Evolutionary conservation across 495 filamentous ascomycete genomes (phyloP).

Genomic region (Talaromyces trachyspermus): DNA sequence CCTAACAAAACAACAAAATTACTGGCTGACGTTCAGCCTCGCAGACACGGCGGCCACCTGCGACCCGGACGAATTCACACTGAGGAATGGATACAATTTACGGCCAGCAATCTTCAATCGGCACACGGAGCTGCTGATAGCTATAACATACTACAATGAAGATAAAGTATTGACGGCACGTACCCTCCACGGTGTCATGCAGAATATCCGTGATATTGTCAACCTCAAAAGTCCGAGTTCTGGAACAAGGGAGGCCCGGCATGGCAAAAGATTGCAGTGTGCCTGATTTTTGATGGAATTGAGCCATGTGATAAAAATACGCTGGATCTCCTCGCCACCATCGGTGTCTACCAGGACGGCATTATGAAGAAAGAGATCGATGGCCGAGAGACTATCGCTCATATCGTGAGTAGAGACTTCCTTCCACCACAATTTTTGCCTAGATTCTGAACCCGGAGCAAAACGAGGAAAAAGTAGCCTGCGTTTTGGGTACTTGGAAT

Average conservation of each 20-base stretch:
- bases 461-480: no score
- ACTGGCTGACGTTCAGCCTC: no score
- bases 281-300: conserved; percentile 93
- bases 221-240: conserved; percentile 98
- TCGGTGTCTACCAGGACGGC: conserved; percentile 95
- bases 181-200: conserved; percentile 96
- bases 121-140: conserved; percentile 92
- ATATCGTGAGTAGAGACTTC: conserved; percentile 53
- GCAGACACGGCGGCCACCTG: conserved; percentile 92
- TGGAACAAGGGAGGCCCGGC: conserved; percentile 98
- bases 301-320: conserved; percentile 95
- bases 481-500: no score
- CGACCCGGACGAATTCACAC: conserved; percentile 96
- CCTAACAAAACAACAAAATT: no score
- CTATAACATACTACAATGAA: conserved; percentile 99
- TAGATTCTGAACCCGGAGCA: no score
- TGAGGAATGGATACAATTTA: conserved; percentile 98
- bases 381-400: conserved; percentile 90
- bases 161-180: conserved; percentile 89
- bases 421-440: neutral
- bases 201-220: conserved; percentile 96
- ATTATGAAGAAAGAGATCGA: conserved; percentile 98
- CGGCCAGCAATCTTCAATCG: conserved; percentile 99
- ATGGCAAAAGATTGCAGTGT: conserved; percentile 99
- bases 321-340: conserved; percentile 85